Evolutionary conservation across 495 filamentous ascomycete species (phyloP).

Genomic region (Cercophora newfieldiana): DNA sequence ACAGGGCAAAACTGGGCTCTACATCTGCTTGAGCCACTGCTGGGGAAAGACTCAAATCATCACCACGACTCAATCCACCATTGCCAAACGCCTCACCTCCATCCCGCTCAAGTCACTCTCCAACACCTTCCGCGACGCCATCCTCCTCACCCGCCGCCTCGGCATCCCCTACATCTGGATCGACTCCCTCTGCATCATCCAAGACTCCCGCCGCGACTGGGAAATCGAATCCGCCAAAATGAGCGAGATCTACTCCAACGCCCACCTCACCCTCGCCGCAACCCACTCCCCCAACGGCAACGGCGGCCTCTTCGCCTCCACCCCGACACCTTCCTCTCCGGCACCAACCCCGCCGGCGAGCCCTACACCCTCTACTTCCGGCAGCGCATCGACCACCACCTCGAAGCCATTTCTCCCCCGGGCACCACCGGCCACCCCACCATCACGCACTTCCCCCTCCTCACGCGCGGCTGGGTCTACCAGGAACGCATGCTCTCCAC

Average conservation of each 20-base stretch:
- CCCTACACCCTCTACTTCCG: not conserved
- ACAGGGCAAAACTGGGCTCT: not conserved
- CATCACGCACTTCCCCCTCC: not conserved
- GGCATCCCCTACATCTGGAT: conserved; percentile 7
- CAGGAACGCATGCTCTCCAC: conserved; percentile 4
- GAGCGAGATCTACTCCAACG: conserved; percentile 1
- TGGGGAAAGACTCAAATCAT: conserved; percentile 3
- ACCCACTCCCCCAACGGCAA: not conserved
- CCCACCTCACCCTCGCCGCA: not conserved
- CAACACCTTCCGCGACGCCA: conserved; percentile 6
- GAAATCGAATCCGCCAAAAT: not conserved
- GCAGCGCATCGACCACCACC: not conserved
- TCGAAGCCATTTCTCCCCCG: not conserved
- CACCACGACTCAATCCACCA: not conserved
- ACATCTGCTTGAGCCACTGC: conserved; percentile 8
- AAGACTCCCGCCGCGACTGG: conserved; percentile 1
- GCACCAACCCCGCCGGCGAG: not conserved
- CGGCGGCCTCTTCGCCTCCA: not conserved
- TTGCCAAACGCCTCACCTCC: not conserved
- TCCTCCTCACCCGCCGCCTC: not conserved
- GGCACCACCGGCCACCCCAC: not conserved
- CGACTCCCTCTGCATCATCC: conserved; percentile 10
- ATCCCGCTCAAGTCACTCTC: not conserved
- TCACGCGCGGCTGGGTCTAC: not conserved
- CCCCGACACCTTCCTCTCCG: not conserved